Evolutionary conservation across 1,139 yeast species (phyloP).

Genomic region (Taphrina confusa): DNA sequence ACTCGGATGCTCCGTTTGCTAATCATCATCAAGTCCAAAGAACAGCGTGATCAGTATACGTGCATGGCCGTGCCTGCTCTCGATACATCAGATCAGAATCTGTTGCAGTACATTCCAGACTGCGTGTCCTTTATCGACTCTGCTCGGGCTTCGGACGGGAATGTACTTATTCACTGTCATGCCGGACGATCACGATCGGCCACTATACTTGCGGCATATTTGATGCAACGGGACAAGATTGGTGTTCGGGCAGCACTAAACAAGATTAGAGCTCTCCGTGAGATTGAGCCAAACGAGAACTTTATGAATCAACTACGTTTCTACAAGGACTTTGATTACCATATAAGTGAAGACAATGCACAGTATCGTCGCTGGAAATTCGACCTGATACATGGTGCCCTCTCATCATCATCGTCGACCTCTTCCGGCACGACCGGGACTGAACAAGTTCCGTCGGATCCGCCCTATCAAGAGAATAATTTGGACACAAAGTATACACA

Average conservation of each 20-base stretch:
- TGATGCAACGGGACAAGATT: constrained; percentile 72
- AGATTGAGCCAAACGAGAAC: constrained; percentile 73
- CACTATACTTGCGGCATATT: constrained; percentile 68
- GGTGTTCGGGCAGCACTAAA: constrained; percentile 63
- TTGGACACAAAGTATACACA: constrained; percentile 17
- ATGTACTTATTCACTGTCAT: constrained; percentile 49
- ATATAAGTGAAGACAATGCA: constrained; percentile 48
- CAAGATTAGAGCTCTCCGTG: constrained; percentile 66
- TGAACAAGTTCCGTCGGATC: not conserved
- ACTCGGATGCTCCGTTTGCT: not conserved
- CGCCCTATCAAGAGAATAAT: constrained; percentile 13
- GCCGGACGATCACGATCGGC: constrained; percentile 88
- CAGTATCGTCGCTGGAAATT: constrained; percentile 56
- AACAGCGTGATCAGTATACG: not conserved
- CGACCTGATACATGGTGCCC: constrained; percentile 37
- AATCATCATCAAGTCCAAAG: not conserved
- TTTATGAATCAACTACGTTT: constrained; percentile 70
- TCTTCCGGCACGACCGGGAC: not conserved
- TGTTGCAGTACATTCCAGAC: constrained; percentile 61
- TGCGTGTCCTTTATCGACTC: constrained; percentile 66
- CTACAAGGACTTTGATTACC: constrained; percentile 56
- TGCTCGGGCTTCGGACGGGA: constrained; percentile 52
- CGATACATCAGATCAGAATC: constrained; percentile 49
- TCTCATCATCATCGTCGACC: not conserved
- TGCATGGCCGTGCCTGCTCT: constrained; percentile 7